A percentile compares a stretch with the other conserved stretches of the same genome.
These are phyloP conservation scores for Colletotrichum spinosum DNA, from an alignment of 2,329 filamentous ascomycete species.

Conservation along the genomic window DNA sequence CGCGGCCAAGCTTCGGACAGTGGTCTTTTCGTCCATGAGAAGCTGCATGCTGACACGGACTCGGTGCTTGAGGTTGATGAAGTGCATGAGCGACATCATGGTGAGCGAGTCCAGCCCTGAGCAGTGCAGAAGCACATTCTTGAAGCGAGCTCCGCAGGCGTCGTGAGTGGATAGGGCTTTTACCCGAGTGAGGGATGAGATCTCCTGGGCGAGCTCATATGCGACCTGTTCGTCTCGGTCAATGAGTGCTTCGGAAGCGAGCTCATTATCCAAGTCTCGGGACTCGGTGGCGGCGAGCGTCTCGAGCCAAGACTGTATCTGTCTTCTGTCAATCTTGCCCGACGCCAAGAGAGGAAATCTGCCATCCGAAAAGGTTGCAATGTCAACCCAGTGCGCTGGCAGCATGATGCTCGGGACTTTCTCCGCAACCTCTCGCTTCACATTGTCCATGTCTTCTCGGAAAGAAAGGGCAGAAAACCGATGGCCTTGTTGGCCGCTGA, in stretches of 20 bases:
- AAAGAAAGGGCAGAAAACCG: too few species aligned
- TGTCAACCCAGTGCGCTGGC: conserved; percentile 14
- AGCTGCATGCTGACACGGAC: conserved; percentile 26
- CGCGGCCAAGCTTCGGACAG: conserved; percentile 11
- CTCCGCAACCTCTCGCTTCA: conserved; percentile 6
- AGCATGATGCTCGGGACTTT: conserved; percentile 20
- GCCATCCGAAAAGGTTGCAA: background rate
- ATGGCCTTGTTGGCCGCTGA: too few species aligned
- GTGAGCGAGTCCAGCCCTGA: conserved; percentile 29
- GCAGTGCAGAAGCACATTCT: background rate
- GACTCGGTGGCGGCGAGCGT: background rate
- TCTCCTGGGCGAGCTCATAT: conserved; percentile 18
- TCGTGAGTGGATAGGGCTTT: background rate
- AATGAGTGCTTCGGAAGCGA: background rate
- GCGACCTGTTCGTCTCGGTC: background rate
- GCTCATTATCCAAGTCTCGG: background rate
- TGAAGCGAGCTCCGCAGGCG: background rate
- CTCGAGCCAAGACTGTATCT: background rate
- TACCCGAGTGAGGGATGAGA: background rate
- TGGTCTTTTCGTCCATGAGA: conserved; percentile 26
- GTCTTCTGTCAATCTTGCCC: conserved; percentile 1
- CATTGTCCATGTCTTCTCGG: background rate
- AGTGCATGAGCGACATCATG: conserved; percentile 36
- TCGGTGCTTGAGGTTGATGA: conserved; percentile 6
- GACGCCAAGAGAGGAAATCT: conserved; percentile 11